Evolutionary conservation across 2,329 filamentous ascomycete species (phyloP), one percentile per base, ranked within the genome.

Genomic region (Alternaria brassicicola): DNA sequence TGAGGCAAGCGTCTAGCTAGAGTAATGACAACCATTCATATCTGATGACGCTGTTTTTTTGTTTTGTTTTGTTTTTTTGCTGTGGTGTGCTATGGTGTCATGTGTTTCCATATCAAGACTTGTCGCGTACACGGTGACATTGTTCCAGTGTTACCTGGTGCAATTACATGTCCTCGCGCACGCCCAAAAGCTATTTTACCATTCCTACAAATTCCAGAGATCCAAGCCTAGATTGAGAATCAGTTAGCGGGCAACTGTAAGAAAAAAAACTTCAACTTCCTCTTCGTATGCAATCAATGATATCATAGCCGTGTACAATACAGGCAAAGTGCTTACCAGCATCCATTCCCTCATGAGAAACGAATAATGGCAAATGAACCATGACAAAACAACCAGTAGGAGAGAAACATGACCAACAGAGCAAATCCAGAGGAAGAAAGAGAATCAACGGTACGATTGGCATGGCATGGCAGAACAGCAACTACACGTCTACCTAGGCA

Each of bases 1-100:
- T 53, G 43, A 33, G 35, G 26, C 13, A 28, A 23, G 45, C 30
- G 43, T 55, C 25, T 49, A 21, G 52, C 45, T 55, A 50, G 43
- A 55, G 28, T 42, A 55, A 55, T 55, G 52, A 35, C 36, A 43
- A 17, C 21, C 36, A n/a, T 25, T 25, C 23, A 12, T 33, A 30
- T 25, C 35, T n/a, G 12, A 33, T 15, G n/a, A 30, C 31, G 19
- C n/a, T 38, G 17, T 19, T 25, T 49, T 35, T 7, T 17, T 41
- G 48, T 6, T 25, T n/a, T 41, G 7, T n/a, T n/a, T n/a, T 38
- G 17, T 19, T 25, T 49, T 35, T 7, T 17, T 41, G 48, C 10
- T 25, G 25, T 41, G 7, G 13, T 35, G 19, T 19, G 8, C 12
- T 33, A 6, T n/a, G 15, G n/a, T 15, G 6, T 8, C 3, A 6